Percentiles rank a stretch among this genome's conserved stretches.
These are phyloP conservation scores for Neurospora africana DNA, from an alignment of 495 filamentous ascomycete species.

Conservation along the genomic window DNA sequence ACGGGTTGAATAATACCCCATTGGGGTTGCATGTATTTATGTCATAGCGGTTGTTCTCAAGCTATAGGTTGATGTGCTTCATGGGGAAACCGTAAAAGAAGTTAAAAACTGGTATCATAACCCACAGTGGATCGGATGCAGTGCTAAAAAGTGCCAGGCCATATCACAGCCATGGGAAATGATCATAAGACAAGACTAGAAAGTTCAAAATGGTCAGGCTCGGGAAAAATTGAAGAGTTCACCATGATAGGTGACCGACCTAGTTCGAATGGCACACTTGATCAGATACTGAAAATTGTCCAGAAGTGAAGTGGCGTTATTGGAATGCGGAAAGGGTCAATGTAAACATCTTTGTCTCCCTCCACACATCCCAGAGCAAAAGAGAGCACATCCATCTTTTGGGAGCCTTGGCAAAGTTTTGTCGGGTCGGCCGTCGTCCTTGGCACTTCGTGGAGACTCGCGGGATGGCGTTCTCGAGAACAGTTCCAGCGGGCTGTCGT, in stretches of 20 bases:
- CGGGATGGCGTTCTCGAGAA: not conserved
- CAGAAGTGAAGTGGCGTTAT: not conserved
- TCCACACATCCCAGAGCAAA: not conserved
- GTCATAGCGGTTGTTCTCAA: not conserved
- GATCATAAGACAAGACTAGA: not conserved
- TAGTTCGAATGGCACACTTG: not conserved
- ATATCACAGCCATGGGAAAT: not conserved
- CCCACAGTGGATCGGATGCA: not conserved
- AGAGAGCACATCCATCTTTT: not conserved
- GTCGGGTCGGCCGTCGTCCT: not conserved
- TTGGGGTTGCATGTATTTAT: not conserved
- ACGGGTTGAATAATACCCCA: not conserved
- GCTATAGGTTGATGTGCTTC: not conserved
- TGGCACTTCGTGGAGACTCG: not conserved
- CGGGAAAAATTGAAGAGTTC: not conserved
- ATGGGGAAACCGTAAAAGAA: not conserved
- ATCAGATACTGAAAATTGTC: not conserved
- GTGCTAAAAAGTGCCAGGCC: not conserved
- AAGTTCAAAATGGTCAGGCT: not conserved
- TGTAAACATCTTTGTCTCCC: not conserved
- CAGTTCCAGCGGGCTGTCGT: not conserved
- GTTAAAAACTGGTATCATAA: not conserved
- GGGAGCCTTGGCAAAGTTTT: not conserved
- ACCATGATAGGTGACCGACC: not conserved
- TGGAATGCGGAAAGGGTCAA: not conserved